Evolutionary conservation across 2,329 filamentous ascomycete species (phyloP).

Genomic region (Cercospora sojina): DNA sequence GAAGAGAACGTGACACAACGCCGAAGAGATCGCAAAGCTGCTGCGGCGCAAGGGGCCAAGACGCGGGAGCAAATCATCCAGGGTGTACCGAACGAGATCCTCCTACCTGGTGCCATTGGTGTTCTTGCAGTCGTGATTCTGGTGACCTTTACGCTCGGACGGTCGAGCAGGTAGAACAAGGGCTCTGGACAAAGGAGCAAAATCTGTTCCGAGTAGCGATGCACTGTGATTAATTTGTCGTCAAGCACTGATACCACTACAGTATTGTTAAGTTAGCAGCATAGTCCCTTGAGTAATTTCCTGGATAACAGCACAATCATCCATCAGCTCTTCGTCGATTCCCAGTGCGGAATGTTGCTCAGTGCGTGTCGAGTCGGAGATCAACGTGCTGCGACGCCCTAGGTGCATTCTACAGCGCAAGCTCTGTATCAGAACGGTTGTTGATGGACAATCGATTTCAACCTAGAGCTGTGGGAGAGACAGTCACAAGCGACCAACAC

Average conservation of each 20-base stretch:
- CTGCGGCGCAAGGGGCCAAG: slow-evolving; percentile 47
- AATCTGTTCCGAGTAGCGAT: slow-evolving; percentile 9
- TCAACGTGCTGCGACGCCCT: background rate
- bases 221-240: slow-evolving; percentile 4
- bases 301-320: background rate
- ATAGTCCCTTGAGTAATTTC: slow-evolving; percentile 2
- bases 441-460: background rate
- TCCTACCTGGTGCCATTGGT: slow-evolving; percentile 90
- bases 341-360: background rate
- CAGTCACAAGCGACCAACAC: background rate
- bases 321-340: background rate
- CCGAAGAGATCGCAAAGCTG: slow-evolving; percentile 31
- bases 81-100: slow-evolving; percentile 88
- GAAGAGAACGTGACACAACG: slow-evolving; percentile 37
- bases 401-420: background rate
- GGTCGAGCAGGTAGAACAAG: slow-evolving; percentile 32
- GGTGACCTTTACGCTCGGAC: slow-evolving; percentile 77
- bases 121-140: slow-evolving; percentile 93
- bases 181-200: background rate
- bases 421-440: background rate
- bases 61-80: slow-evolving; percentile 76
- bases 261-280: slow-evolving; percentile 12
- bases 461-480: background rate
- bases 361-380: background rate
- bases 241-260: slow-evolving; percentile 20